Percentiles rank a stretch among this genome's conserved stretches.
These are phyloP conservation scores for Musa troglodytarum DNA, from an alignment of 176 grass and related monocot genomes.

Conservation along the genomic window DNA sequence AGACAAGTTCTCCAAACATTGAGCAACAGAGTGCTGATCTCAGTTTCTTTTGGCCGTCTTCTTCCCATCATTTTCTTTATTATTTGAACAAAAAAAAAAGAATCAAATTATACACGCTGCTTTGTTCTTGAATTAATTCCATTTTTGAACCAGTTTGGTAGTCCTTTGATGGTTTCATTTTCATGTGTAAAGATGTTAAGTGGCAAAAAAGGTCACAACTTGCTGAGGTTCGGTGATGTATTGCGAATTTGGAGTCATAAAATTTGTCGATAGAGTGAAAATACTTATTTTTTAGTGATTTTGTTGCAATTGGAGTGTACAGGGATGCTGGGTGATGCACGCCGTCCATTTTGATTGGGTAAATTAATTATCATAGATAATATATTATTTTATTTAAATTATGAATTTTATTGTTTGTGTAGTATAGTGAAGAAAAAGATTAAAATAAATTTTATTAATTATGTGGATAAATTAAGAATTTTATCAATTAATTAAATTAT, in stretches of 20 bases:
- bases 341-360: too few species aligned
- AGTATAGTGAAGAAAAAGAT: too few species aligned
- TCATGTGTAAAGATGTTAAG: neutral
- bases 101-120: neutral
- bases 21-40: slow-evolving; percentile 15
- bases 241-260: neutral
- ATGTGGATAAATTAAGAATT: too few species aligned
- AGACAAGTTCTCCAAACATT: slow-evolving; percentile 63
- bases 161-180: neutral
- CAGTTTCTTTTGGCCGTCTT: neutral
- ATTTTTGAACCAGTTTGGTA: neutral
- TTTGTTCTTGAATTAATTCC: neutral
- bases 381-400: too few species aligned
- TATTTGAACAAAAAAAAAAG: neutral
- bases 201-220: neutral
- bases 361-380: too few species aligned
- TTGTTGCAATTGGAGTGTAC: too few species aligned
- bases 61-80: neutral
- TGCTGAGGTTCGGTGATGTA: neutral
- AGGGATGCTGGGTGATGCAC: too few species aligned
- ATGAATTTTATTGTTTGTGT: too few species aligned
- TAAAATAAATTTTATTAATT: too few species aligned
- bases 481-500: too few species aligned
- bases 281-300: too few species aligned
- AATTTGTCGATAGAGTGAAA: neutral